Conservation (phyloP, 1,284 basidiomycete genomes). For the Cryptococcus sp. region DNA sequence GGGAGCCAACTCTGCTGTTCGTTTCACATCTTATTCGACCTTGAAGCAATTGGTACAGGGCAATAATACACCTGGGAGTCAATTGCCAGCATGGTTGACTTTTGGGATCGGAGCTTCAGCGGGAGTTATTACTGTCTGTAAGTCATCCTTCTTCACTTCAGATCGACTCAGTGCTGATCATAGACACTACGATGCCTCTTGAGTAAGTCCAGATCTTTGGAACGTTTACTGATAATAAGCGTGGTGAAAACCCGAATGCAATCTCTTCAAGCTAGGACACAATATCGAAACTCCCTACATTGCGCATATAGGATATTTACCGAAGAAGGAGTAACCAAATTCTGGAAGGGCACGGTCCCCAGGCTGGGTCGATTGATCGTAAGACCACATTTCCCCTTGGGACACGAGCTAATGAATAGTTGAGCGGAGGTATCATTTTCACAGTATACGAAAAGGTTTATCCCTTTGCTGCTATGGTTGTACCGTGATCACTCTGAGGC, state of each 20-base stretch:
- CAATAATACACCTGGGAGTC: slow-evolving; percentile 73
- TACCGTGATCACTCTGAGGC: background rate
- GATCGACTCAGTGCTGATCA: background rate
- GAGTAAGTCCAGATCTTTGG: slow-evolving; percentile 58
- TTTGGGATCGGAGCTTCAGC: slow-evolving; percentile 92
- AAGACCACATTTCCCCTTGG: slow-evolving; percentile 42
- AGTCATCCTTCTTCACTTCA: slow-evolving; percentile 27
- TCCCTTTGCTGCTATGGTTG: slow-evolving; percentile 27
- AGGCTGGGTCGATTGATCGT: slow-evolving; percentile 77
- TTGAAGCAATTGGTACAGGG: slow-evolving; percentile 90
- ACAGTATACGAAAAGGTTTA: slow-evolving; percentile 71
- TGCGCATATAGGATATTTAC: slow-evolving; percentile 87
- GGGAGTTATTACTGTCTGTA: slow-evolving; percentile 90
- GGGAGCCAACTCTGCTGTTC: slow-evolving; percentile 92
- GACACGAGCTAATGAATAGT: slow-evolving; percentile 47
- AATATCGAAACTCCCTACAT: slow-evolving; percentile 90
- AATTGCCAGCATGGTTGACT: slow-evolving; percentile 79
- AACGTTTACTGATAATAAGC: slow-evolving; percentile 48
- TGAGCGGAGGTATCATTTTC: slow-evolving; percentile 93
- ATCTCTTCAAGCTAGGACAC: slow-evolving; percentile 70
- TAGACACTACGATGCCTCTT: slow-evolving; percentile 73
- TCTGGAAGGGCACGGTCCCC: slow-evolving; percentile 96
- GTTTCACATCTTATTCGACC: slow-evolving; percentile 94
- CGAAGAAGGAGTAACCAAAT: slow-evolving; percentile 78
- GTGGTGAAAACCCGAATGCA: slow-evolving; percentile 99